Evolutionary conservation across 2,329 filamentous ascomycete genomes (phyloP), one percentile per base, ranked within the genome.

Genomic region (Aspergillus quadricinctus): DNA sequence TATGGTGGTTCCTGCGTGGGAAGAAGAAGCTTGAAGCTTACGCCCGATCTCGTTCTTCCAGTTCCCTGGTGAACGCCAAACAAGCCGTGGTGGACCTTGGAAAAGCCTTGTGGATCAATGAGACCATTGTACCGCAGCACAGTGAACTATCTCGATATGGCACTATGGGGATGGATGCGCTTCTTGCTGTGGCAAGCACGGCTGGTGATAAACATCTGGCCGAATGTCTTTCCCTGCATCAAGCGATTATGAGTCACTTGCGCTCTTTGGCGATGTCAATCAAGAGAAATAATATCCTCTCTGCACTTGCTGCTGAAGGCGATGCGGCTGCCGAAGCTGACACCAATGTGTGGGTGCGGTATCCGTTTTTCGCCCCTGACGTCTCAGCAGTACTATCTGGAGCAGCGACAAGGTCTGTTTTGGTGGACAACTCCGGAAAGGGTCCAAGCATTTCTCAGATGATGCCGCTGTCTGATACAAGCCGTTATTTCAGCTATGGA

Each of bases 1-100:
- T 90, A 0, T 97, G 92, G 92, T 97, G 92, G 92, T 95, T 96
- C 67, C 70, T 96, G 48, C 88, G 85, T 63, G 92, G 92, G 21
- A 86, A 92, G 59, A 84, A 87, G 66, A 85, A 86, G 9, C 79
- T 96, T 52, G 92, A 96, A 70, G 73, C 77, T 11, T 80, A 87
- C 41, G 86, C 95, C 49, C 82, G 90, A 58, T 86, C 84, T 52
- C 81, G 84, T 6, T 81, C 86, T 29, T 75, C 78, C 37, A 79
- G 74, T 45, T 78, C 51, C 48, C 60, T 60, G 72, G 83, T 59
- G 78, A 82, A 62, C 23, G 68, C 70, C 17, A 86, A 89, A 56
- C 92, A 96, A 73, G 88, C 90, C 1, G 92, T 95, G 65, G 83
- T 93, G 1, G 90, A 96, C 71, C 78, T 97, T 51, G 87, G 90